phyloP scores from a whole-genome alignment of 1,284 basidiomycete genomes.

The Pyrrhoderma noxium region DNA sequence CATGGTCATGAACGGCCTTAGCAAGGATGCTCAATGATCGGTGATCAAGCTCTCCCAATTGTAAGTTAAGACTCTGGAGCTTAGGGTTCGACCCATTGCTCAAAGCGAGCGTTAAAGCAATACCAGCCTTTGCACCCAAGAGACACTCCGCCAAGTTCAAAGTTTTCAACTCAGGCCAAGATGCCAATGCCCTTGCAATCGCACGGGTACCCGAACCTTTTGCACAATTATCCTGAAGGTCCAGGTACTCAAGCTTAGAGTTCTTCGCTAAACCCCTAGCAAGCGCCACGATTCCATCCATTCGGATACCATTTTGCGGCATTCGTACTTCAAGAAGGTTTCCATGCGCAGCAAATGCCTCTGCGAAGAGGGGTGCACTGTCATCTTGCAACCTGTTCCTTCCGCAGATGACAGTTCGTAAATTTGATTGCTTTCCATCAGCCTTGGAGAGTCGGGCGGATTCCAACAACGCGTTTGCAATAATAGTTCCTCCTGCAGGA shows the following conservation, averaged over 20 bases:
- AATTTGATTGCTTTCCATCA: constrained; percentile 61
- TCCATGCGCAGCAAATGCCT: constrained; percentile 82
- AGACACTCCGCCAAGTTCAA: constrained; percentile 94
- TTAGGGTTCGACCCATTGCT: constrained; percentile 60
- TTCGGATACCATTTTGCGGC: constrained; percentile 96
- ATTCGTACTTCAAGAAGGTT: constrained; percentile 82
- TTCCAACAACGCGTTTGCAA: constrained; percentile 78
- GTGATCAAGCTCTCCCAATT: constrained; percentile 85
- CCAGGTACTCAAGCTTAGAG: constrained; percentile 66
- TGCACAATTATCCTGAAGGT: constrained; percentile 96
- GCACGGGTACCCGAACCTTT: constrained; percentile 69
- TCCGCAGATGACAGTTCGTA: constrained; percentile 86
- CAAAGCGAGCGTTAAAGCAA: constrained; percentile 57
- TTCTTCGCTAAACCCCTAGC: constrained; percentile 72
- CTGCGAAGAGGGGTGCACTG: constrained; percentile 77
- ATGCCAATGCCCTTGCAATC: constrained; percentile 64
- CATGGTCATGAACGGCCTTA: constrained; percentile 52
- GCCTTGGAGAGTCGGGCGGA: constrained; percentile 68
- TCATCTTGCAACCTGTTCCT: constrained; percentile 94
- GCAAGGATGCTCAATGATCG: constrained; percentile 64
- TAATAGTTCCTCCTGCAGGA: constrained; percentile 80
- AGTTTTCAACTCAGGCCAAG: constrained; percentile 66
- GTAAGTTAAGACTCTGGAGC: constrained; percentile 71
- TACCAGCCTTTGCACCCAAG: constrained; percentile 46
- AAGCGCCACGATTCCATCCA: constrained; percentile 85